These are phyloP conservation scores for Dendrocalamus latiflorus DNA, from an alignment of 202 grass and related monocot genomes.

Conservation along the genomic window DNA sequence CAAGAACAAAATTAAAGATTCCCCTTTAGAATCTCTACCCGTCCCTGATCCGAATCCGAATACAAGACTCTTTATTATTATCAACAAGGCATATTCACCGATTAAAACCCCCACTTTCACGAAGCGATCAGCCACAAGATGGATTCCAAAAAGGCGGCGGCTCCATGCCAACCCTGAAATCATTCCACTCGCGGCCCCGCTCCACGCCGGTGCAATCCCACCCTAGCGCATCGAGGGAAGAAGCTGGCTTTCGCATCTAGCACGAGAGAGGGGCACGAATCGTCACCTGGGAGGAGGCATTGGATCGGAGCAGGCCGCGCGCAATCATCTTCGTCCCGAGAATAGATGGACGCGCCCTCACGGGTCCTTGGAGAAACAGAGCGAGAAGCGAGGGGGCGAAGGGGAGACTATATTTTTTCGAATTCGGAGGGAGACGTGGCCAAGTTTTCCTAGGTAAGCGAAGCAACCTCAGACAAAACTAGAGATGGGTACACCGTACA, in stretches of 20 bases:
- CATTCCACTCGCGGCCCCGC: neutral
- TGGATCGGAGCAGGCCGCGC: constrained; percentile 56
- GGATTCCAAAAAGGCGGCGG: neutral
- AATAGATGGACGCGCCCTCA: neutral
- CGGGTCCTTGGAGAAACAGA: constrained; percentile 4
- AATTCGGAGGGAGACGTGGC: constrained; percentile 22
- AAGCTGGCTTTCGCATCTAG: neutral
- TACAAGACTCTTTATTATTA: neutral
- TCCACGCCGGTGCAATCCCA: neutral
- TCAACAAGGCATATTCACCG: neutral
- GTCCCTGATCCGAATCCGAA: neutral
- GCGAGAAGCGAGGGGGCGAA: neutral
- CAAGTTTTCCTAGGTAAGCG: neutral
- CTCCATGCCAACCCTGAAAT: neutral
- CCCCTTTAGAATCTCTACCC: neutral
- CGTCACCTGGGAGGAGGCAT: constrained; percentile 47
- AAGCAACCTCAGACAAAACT: neutral
- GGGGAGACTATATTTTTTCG: neutral
- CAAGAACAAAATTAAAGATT: neutral
- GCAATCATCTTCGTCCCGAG: constrained; percentile 40
- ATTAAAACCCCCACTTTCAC: neutral
- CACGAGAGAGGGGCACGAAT: neutral
- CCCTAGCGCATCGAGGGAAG: neutral
- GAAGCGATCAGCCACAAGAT: neutral
- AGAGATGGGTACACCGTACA: neutral